Percentiles rank a stretch among this genome's conserved stretches.
Evolutionary conservation across 768 basidiomycete species (phyloP).

Genomic region (Tubosaeta sp.): DNA sequence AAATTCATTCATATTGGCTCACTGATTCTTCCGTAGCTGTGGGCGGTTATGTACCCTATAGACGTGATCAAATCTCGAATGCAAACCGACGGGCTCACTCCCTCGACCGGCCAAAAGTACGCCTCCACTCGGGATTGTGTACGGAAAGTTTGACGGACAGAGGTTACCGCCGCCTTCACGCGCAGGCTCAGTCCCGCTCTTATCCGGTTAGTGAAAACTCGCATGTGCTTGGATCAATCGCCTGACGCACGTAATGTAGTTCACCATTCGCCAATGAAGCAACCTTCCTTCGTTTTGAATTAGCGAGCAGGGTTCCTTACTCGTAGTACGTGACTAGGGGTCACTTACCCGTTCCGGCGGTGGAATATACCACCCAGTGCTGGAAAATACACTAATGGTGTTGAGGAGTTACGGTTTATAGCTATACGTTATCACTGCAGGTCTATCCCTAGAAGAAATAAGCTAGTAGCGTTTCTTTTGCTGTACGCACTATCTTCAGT

Average conservation of each 20-base stretch:
- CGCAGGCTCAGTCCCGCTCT: slow-evolving; percentile 90
- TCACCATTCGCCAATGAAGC: slow-evolving; percentile 96
- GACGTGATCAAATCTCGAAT: slow-evolving; percentile 96
- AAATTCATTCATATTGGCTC: slow-evolving; percentile 3
- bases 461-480: background rate
- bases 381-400: slow-evolving; percentile 1
- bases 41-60: slow-evolving; percentile 93
- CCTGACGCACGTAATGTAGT: slow-evolving; percentile 37
- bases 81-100: slow-evolving; percentile 88
- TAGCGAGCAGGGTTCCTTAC: slow-evolving; percentile 74
- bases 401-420: background rate
- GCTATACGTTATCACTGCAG: slow-evolving; percentile 1
- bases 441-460: background rate
- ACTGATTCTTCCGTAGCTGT: slow-evolving; percentile 47
- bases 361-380: background rate
- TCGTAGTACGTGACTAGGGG: slow-evolving; percentile 14
- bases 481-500: background rate
- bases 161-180: slow-evolving; percentile 83
- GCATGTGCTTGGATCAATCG: slow-evolving; percentile 1
- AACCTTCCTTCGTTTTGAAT: slow-evolving; percentile 94
- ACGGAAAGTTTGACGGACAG: slow-evolving; percentile 74
- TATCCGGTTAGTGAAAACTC: slow-evolving; percentile 60
- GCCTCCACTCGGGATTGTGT: slow-evolving; percentile 79
- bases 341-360: background rate
- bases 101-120: slow-evolving; percentile 77